Percentiles rank a stretch among this genome's conserved stretches.
These are phyloP conservation scores for Epichloe sibirici DNA, from an alignment of 2,329 filamentous ascomycete species.

Conservation along the genomic window DNA sequence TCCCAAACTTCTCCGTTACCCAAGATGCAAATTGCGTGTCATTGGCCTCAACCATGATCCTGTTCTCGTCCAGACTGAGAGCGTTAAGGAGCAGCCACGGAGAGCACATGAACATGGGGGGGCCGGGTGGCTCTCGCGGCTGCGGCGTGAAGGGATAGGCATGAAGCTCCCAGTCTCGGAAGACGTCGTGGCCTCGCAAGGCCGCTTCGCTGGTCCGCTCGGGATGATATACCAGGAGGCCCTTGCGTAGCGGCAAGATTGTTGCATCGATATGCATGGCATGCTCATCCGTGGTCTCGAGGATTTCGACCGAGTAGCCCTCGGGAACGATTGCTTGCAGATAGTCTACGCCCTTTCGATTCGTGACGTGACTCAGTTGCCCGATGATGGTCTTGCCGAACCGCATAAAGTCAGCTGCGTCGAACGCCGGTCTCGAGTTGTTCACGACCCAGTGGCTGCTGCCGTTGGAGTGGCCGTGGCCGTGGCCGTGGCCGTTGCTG, in stretches of 20 bases:
- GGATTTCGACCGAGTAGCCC: slow-evolving; percentile 17
- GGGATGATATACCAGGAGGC: slow-evolving; percentile 16
- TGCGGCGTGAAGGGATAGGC: slow-evolving; percentile 13
- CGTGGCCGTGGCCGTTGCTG: background rate
- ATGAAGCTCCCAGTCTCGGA: slow-evolving; percentile 16
- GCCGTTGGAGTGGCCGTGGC: background rate
- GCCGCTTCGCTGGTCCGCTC: slow-evolving; percentile 10
- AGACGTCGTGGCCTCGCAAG: slow-evolving; percentile 13
- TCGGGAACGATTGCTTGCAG: slow-evolving; percentile 11
- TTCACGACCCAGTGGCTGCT: slow-evolving; percentile 18
- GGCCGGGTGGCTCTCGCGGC: background rate
- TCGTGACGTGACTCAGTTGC: slow-evolving; percentile 21
- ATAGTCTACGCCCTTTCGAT: slow-evolving; percentile 17
- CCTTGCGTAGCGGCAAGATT: slow-evolving; percentile 16
- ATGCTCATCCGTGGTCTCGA: slow-evolving; percentile 13
- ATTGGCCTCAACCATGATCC: slow-evolving; percentile 15
- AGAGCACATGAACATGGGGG: slow-evolving; percentile 14
- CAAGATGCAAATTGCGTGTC: slow-evolving; percentile 9
- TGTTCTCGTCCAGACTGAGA: slow-evolving; percentile 13
- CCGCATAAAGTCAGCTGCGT: slow-evolving; percentile 22
- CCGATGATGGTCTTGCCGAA: slow-evolving; percentile 19
- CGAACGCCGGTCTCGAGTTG: slow-evolving; percentile 20
- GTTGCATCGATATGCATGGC: slow-evolving; percentile 22
- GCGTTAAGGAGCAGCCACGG: slow-evolving; percentile 16
- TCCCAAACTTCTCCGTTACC: slow-evolving; percentile 6